Base-by-base conservation (phyloP, 2,329 filamentous ascomycete genomes). In the Fusarium musae region DNA sequence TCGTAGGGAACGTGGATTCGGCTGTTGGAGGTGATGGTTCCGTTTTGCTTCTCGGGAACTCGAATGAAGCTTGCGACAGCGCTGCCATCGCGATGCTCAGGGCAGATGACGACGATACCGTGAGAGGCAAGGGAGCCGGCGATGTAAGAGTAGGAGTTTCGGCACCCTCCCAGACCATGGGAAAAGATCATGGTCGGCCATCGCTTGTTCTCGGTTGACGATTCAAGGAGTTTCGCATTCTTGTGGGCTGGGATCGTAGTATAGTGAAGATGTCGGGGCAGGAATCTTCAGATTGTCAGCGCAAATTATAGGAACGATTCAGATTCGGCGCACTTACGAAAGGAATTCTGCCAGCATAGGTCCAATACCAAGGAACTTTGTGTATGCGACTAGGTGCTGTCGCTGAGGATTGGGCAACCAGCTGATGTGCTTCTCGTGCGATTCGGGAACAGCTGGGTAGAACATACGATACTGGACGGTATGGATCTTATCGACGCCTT, bases 151-250 rank as follows among this genome's bases (percentile, higher is more conserved):
- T 97, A 97, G 16, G 93, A 90, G 77, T 96, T 96, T 73, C 93
- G 88, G 67, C 90, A 92, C 42, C 94, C 94, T 42, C 93, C 94
- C 3, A 97, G 86, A 2, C 94, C 94, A 79, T 97, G 94, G 3
- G 93, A 96, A 82, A 97, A 97, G 70, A 97, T 86, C 84, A 94
- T 91, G 1, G 94, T 92, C 0, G 94, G 94, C 92, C 93, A 96
- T 83, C 90, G 85, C 63, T 85, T 83, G 66, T 84, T 82, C 8
- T 84, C 78, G 7, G 85, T 83, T 16, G 83, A 77, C 66, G 89
- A 78, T 66, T 84, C 67, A 78, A 91, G 86, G 12, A 95, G 81
- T 10, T 87, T 85, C 16, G 93, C 93, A 79, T 95, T 93, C 75
- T 93, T 91, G 73, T 90, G 86, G 32, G 90, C 92, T 10, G 93